These are phyloP conservation scores for Torrubiella hemipterigena DNA, from an alignment of 2,329 filamentous ascomycete genomes.

Conservation along the genomic window DNA sequence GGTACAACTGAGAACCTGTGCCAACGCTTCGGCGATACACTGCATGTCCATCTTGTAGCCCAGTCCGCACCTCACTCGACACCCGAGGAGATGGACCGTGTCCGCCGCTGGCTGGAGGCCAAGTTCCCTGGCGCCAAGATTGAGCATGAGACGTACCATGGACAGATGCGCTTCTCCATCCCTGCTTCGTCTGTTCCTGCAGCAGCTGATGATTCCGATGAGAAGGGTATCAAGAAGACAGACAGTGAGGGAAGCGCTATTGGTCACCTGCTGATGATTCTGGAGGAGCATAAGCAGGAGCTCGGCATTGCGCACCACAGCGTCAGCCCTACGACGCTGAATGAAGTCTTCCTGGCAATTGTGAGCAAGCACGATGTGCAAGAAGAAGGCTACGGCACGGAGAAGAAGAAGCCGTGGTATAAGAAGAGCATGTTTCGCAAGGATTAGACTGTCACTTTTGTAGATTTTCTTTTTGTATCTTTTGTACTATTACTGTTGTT, in stretches of 20 bases:
- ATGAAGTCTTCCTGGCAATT: slow-evolving; percentile 76
- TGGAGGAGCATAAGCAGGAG: slow-evolving; percentile 54
- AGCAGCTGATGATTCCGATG: slow-evolving; percentile 6
- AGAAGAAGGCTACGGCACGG: slow-evolving; percentile 46
- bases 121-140: slow-evolving; percentile 50
- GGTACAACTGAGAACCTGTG: slow-evolving; percentile 59
- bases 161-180: slow-evolving; percentile 15
- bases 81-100: slow-evolving; percentile 48
- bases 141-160: slow-evolving; percentile 43
- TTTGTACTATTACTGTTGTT: slow-evolving; percentile 5
- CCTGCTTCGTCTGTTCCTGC: slow-evolving; percentile 13
- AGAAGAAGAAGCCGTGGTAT: slow-evolving; percentile 12
- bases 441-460: too few species aligned
- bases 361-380: slow-evolving; percentile 63
- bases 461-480: not conserved
- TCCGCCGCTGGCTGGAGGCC: slow-evolving; percentile 49
- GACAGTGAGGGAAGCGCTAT: slow-evolving; percentile 36
- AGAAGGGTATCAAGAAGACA: slow-evolving; percentile 9
- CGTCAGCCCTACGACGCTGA: slow-evolving; percentile 71
- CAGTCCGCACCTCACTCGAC: slow-evolving; percentile 57
- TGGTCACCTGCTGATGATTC: slow-evolving; percentile 52
- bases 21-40: slow-evolving; percentile 57
- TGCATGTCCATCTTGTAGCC: slow-evolving; percentile 67
- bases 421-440: slow-evolving; percentile 7
- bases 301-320: slow-evolving; percentile 71